Percentiles rank a stretch among this genome's conserved stretches.
phyloP scores from a whole-genome alignment of 2,329 filamentous ascomycete species.

The Septoria petroselini region DNA sequence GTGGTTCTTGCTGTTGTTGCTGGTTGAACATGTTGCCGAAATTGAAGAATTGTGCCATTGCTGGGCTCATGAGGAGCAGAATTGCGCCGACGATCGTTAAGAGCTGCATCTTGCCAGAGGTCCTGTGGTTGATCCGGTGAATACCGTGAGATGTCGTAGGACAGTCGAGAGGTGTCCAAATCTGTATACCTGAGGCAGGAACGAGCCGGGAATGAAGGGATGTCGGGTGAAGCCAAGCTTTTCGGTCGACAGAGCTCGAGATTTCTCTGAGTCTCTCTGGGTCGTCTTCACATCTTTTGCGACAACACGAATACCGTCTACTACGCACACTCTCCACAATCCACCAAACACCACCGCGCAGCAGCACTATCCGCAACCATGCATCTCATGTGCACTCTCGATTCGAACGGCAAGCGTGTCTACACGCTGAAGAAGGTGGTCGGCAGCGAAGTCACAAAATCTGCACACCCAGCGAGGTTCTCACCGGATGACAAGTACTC shows the following conservation, averaged over 20 bases:
- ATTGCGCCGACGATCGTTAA: constrained; percentile 37
- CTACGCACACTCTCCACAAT: background rate
- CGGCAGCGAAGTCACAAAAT: constrained; percentile 84
- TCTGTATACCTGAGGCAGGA: background rate
- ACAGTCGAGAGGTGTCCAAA: constrained; percentile 15
- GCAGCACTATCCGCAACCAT: constrained; percentile 43
- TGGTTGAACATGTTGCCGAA: constrained; percentile 94
- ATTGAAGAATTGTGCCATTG: constrained; percentile 78
- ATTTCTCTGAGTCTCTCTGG: background rate
- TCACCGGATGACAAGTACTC: constrained; percentile 99
- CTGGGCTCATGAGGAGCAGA: constrained; percentile 58
- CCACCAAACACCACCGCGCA: background rate
- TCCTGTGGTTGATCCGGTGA: background rate
- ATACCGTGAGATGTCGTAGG: constrained; percentile 3
- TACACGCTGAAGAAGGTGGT: constrained; percentile 93
- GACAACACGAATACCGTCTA: background rate
- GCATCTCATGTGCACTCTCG: constrained; percentile 84
- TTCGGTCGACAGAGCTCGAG: constrained; percentile 1
- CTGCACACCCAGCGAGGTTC: constrained; percentile 92
- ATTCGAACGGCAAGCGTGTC: constrained; percentile 75
- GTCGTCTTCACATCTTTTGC: constrained; percentile 1
- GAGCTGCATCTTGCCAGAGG: constrained; percentile 5
- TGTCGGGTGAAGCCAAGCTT: background rate
- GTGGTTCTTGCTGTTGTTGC: constrained; percentile 59
- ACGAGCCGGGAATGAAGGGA: constrained; percentile 1